Conservation (phyloP, 1,284 basidiomycete species). For the Golubevia pallescens region DNA sequence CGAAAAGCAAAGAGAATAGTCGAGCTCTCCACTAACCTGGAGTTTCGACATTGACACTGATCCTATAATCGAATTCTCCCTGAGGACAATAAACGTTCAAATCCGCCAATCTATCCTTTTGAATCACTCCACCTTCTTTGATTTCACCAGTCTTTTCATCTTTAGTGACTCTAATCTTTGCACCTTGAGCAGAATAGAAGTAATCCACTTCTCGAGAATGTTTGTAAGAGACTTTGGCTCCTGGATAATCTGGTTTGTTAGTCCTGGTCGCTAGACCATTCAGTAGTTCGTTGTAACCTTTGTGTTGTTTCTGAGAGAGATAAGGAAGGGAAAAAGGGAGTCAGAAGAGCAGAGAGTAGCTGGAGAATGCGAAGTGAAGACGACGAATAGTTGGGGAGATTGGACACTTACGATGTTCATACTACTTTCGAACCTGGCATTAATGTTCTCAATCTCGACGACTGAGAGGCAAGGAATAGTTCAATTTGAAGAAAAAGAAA, state of each 20-base stretch:
- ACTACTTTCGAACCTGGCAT: slow-evolving; percentile 77
- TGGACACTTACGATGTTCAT: slow-evolving; percentile 77
- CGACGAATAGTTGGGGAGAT: slow-evolving; percentile 6
- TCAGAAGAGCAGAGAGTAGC: slow-evolving; percentile 15
- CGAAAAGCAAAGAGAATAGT: slow-evolving; percentile 1
- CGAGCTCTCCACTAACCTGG: slow-evolving; percentile 62
- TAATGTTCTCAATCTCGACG: slow-evolving; percentile 63
- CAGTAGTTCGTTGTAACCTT: slow-evolving; percentile 81
- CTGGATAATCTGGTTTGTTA: slow-evolving; percentile 65
- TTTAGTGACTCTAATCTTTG: slow-evolving; percentile 81
- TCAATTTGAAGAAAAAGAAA: slow-evolving; percentile 56
- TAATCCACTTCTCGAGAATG: slow-evolving; percentile 82
- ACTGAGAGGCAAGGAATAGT: slow-evolving; percentile 70
- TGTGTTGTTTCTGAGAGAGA: slow-evolving; percentile 76
- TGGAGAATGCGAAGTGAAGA: slow-evolving; percentile 7
- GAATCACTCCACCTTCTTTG: slow-evolving; percentile 67
- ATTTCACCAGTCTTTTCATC: slow-evolving; percentile 77
- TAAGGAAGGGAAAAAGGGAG: slow-evolving; percentile 2
- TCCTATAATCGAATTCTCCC: slow-evolving; percentile 83
- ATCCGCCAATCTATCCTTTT: slow-evolving; percentile 83
- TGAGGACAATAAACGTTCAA: slow-evolving; percentile 86
- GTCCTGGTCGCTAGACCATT: slow-evolving; percentile 71
- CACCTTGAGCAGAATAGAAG: slow-evolving; percentile 70
- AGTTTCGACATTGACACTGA: slow-evolving; percentile 85
- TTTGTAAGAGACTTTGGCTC: slow-evolving; percentile 75